Evolutionary conservation across 1,139 yeast species (phyloP).

Genomic region (Meyerozyma athensensis): DNA sequence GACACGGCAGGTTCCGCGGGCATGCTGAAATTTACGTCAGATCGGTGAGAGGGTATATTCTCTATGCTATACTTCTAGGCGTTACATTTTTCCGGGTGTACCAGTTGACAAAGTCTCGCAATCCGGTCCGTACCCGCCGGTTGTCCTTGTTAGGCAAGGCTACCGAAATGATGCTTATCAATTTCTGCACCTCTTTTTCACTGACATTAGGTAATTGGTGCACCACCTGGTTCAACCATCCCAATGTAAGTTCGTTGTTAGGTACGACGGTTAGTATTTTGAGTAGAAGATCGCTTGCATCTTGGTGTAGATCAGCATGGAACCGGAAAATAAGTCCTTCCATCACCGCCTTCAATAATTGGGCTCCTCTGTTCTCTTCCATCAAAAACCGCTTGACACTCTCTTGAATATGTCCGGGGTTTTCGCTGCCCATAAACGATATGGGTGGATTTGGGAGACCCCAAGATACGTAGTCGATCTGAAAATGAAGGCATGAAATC

Average conservation of each 20-base stretch:
- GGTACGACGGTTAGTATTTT: slow-evolving; percentile 58
- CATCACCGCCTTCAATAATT: slow-evolving; percentile 50
- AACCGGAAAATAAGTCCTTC: slow-evolving; percentile 69
- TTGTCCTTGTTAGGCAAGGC: slow-evolving; percentile 69
- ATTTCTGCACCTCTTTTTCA: slow-evolving; percentile 58
- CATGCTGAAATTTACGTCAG: neutral
- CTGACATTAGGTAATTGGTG: slow-evolving; percentile 59
- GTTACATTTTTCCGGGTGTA: slow-evolving; percentile 73
- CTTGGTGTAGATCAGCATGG: slow-evolving; percentile 66
- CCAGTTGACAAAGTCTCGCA: slow-evolving; percentile 77
- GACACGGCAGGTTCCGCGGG: neutral
- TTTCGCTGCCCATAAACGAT: slow-evolving; percentile 52
- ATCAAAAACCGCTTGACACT: slow-evolving; percentile 37
- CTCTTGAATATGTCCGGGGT: slow-evolving; percentile 43
- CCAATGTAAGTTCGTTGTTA: slow-evolving; percentile 34
- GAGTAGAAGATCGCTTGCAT: slow-evolving; percentile 70
- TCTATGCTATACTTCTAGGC: slow-evolving; percentile 31
- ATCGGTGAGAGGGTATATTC: neutral
- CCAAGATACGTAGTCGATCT: slow-evolving; percentile 79
- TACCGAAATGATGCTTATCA: slow-evolving; percentile 49
- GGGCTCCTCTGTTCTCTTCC: slow-evolving; percentile 52
- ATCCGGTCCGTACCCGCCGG: slow-evolving; percentile 64
- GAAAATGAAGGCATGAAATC: slow-evolving; percentile 63
- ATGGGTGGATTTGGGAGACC: slow-evolving; percentile 79
- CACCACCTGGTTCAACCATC: slow-evolving; percentile 60